Conservation (phyloP, 1,284 basidiomycete genomes). For the Porodaedalea pini region DNA sequence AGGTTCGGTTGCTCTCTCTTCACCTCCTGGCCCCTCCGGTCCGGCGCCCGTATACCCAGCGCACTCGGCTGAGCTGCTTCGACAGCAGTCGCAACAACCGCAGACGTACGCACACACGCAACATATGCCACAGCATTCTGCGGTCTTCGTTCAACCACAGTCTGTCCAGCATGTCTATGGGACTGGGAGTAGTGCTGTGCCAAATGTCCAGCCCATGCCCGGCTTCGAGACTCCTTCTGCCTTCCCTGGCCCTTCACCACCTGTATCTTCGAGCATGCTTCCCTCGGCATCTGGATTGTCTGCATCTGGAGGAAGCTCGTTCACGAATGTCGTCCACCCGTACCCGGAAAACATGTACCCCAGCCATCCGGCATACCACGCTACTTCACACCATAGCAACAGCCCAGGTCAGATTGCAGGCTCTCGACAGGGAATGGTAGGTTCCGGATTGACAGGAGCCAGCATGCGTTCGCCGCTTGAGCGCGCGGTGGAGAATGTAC, state of each 20-base stretch:
- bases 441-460: conserved; percentile 8
- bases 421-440: conserved; percentile 1
- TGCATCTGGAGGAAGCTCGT: conserved; percentile 11
- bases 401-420: conserved; percentile 10
- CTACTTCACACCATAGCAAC: conserved; percentile 26
- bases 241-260: conserved; percentile 49
- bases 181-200: conserved; percentile 28
- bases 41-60: conserved; percentile 19
- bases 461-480: conserved; percentile 44
- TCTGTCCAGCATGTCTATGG: conserved; percentile 15
- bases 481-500: conserved; percentile 76
- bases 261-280: conserved; percentile 29
- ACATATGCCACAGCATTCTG: conserved; percentile 3
- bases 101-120: not conserved
- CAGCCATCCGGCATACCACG: conserved; percentile 40
- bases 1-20: conserved; percentile 53
- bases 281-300: conserved; percentile 31
- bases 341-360: conserved; percentile 24
- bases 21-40: conserved; percentile 44
- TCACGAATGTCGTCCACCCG: conserved; percentile 7
- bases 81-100: conserved; percentile 10
- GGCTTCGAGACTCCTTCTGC: conserved; percentile 69
- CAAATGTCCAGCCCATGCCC: conserved; percentile 62
- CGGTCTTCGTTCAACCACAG: conserved; percentile 13
- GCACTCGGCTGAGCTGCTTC: conserved; percentile 12